Evolutionary conservation across 306 rosid genomes (phyloP), one percentile per base, ranked within the genome.

Genomic region (Malus asiatica): DNA sequence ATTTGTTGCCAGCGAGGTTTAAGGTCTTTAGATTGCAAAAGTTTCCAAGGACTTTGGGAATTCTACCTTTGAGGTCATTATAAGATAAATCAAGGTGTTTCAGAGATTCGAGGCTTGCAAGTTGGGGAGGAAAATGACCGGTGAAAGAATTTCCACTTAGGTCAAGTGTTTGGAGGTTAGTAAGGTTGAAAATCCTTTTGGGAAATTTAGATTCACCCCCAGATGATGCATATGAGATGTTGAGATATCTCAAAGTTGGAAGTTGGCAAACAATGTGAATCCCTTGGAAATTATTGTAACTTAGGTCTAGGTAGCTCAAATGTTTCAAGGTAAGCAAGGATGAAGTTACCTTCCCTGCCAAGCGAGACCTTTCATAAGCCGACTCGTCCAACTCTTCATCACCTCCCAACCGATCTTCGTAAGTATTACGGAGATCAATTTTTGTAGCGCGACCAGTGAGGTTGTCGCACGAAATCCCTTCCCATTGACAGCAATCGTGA

Each of bases 131-230:
- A 12, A 81, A 1, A 9, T 19, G 62, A 19, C 71, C 71, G 3
- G 20, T 4, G 2, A 84, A 52, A 0, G 2, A 1, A 27, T 30
- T 84, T 0, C 0, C 0, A 8, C 18, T 1, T 5, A 75, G 59
- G 14, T 70, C 42, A 60, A 81, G 60, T 8, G 8, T 22, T 18
- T 46, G 8, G 14, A 67, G 66, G 61, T 2, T 63, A 33, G 58
- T 48, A 18, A 80, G 76, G 60, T 77, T 80, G 55, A 75, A 80
- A 4, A 84, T 19, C 71, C 81, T 71, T 1, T 4, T 33, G 63
- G 83, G 85, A 32, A 78, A 30, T 48, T 42, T 4, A 13, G 48
- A 30, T 1, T 20, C 75, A 53, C 33, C 33, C n/a, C 1, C 32
- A 55, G n/a, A n/a, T 11, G 33, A 71, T 15, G 51, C 2, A n/a